Conservation (phyloP, 2,329 filamentous ascomycete genomes). For the Dothideomycetes sp. region DNA sequence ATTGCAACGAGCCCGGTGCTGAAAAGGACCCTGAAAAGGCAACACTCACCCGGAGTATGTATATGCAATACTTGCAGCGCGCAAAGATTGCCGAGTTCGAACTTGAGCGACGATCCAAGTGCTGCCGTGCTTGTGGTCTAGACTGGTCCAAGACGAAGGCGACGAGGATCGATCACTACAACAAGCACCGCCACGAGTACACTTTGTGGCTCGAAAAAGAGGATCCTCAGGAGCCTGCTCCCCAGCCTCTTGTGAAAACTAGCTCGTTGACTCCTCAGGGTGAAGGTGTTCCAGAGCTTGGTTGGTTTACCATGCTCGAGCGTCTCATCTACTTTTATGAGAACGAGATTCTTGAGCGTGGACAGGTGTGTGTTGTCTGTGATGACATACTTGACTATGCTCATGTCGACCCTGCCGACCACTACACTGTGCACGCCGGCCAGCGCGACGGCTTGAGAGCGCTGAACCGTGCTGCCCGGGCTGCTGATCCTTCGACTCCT, state of each 20-base stretch:
- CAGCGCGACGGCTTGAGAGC: neutral
- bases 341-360: conserved; percentile 11
- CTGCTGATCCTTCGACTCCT: too few relatives aligned
- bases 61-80: neutral
- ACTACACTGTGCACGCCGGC: neutral
- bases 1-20: neutral
- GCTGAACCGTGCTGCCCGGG: neutral
- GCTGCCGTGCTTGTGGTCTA: conserved; percentile 3
- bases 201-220: neutral
- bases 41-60: neutral
- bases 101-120: neutral
- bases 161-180: conserved; percentile 2
- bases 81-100: neutral
- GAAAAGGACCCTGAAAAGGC: neutral
- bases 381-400: neutral
- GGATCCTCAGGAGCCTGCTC: neutral
- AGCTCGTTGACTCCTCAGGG: neutral
- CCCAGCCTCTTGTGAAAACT: neutral
- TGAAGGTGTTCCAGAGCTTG: neutral
- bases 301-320: conserved; percentile 5
- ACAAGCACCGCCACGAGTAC: conserved; percentile 1
- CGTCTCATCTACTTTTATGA: neutral
- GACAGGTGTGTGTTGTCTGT: conserved; percentile 7
- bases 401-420: neutral
- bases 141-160: neutral